Percentiles rank a stretch among this genome's conserved stretches.
These are phyloP conservation scores for Aspergillus ellipticus DNA, from an alignment of 495 filamentous ascomycete species.

Conservation along the genomic window DNA sequence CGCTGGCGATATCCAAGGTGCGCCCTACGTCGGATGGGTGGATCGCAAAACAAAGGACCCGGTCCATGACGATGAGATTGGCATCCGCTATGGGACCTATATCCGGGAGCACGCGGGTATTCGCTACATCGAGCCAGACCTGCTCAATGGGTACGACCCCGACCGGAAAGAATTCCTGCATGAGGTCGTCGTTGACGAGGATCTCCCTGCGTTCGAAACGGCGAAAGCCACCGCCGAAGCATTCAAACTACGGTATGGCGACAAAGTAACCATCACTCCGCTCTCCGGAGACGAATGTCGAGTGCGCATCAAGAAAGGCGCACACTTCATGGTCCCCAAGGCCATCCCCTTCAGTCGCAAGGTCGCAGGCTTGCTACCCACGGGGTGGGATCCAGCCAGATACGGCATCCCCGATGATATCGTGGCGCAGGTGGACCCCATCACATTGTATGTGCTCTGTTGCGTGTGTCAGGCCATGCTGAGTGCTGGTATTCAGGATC, in stretches of 20 bases:
- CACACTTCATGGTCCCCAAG: conserved; percentile 87
- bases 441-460: conserved; percentile 87
- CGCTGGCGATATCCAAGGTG: conserved; percentile 70
- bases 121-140: conserved; percentile 91
- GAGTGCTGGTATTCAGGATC: conserved; percentile 89
- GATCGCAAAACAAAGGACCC: conserved; percentile 87
- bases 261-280: conserved; percentile 85
- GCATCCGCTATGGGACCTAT: conserved; percentile 87
- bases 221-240: conserved; percentile 94
- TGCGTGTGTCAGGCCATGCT: conserved; percentile 84
- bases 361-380: conserved; percentile 91
- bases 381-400: conserved; percentile 87
- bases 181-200: conserved; percentile 90
- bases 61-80: conserved; percentile 94
- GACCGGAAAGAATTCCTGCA: conserved; percentile 95
- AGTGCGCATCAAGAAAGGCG: conserved; percentile 70
- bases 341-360: conserved; percentile 89
- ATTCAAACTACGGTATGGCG: conserved; percentile 89
- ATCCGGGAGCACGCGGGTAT: conserved; percentile 95
- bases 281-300: conserved; percentile 68
- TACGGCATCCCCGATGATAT: conserved; percentile 97
- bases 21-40: conserved; percentile 69
- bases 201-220: conserved; percentile 89
- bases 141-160: conserved; percentile 93
- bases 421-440: conserved; percentile 90